phyloP scores from a whole-genome alignment of 2,329 filamentous ascomycete species.

The Pezicula neosporulosa region DNA sequence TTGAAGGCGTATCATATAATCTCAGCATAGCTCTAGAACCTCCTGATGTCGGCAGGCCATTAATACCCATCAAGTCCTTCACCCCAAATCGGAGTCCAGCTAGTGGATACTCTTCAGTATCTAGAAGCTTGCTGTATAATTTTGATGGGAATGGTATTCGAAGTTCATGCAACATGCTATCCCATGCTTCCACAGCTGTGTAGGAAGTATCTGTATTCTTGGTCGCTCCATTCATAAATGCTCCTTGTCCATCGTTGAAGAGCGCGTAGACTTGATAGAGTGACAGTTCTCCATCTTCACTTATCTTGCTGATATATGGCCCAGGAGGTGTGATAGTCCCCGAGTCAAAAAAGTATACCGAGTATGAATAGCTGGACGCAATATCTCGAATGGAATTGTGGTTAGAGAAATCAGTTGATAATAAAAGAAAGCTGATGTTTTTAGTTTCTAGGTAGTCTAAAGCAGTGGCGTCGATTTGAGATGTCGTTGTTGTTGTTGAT shows the following conservation, averaged over 20 bases:
- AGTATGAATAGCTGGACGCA: too few species aligned
- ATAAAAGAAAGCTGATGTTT: not conserved
- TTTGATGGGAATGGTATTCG: not conserved
- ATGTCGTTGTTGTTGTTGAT: not conserved
- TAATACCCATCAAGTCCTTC: constrained; percentile 57
- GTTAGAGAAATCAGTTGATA: not conserved
- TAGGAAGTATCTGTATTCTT: not conserved
- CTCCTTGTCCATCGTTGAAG: not conserved
- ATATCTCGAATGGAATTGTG: not conserved
- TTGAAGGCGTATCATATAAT: not conserved
- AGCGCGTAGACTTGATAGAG: not conserved
- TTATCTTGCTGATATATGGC: not conserved
- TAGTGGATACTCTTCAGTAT: not conserved
- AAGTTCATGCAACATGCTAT: not conserved
- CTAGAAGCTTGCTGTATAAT: not conserved
- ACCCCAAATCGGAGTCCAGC: constrained; percentile 41
- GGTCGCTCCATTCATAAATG: not conserved
- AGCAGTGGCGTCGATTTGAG: not conserved
- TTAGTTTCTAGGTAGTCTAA: not conserved
- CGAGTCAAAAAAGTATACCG: not conserved
- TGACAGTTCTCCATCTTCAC: not conserved
- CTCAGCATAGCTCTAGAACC: not conserved
- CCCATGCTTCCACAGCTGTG: not conserved
- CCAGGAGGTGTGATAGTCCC: not conserved
- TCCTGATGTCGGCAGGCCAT: constrained; percentile 46